phyloP scores from a whole-genome alignment of 306 rosid species.

The Mucuna pruriens region DNA sequence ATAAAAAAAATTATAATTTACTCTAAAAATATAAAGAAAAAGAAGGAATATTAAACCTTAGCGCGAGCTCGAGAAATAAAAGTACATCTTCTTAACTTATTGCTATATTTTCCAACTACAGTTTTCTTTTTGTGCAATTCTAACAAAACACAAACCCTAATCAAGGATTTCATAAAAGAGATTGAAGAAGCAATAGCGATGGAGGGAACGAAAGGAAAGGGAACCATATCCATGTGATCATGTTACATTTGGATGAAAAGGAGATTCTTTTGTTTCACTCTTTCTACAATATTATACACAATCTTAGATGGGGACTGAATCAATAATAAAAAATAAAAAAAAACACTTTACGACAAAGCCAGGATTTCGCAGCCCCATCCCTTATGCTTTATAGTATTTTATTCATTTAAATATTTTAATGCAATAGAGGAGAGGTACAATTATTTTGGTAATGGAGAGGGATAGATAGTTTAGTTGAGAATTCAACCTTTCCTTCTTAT shows the following conservation, averaged over 20 bases:
- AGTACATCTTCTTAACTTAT: not conserved
- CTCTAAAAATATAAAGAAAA: too few species aligned
- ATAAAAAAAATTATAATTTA: too few species aligned
- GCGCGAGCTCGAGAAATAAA: not conserved
- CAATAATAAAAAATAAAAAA: too few species aligned
- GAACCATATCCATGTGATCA: not conserved
- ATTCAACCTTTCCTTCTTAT: not conserved
- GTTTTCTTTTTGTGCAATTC: not conserved
- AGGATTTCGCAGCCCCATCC: slow-evolving; percentile 13
- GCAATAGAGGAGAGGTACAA: not conserved
- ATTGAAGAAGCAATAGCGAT: not conserved
- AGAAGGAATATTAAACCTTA: too few species aligned
- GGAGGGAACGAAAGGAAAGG: not conserved
- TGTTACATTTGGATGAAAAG: not conserved
- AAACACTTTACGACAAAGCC: slow-evolving; percentile 18
- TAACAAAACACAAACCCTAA: not conserved
- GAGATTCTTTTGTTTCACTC: not conserved
- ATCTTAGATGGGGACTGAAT: slow-evolving; percentile 7
- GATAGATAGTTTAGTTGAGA: not conserved
- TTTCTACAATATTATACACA: not conserved
- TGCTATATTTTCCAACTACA: not conserved
- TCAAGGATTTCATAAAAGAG: not conserved
- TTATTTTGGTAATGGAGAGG: not conserved
- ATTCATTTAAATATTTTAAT: not conserved
- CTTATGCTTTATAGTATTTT: not conserved